Evolutionary conservation across 768 basidiomycete species (phyloP), one percentile per base, ranked within the genome.

Genomic region (Xerocomus spinulosus): DNA sequence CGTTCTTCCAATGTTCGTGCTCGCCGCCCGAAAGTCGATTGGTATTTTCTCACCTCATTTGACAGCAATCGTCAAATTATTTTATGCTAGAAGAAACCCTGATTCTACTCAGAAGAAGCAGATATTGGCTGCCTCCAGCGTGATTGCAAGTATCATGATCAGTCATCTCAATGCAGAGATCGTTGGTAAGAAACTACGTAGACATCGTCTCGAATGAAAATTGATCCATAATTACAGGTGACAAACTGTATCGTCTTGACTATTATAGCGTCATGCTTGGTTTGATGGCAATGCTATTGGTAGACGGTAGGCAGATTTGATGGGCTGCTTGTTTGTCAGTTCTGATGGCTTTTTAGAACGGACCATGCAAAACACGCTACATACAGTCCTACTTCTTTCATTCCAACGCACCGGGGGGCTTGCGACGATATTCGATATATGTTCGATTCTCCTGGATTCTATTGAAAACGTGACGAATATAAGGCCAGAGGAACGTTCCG

Each of bases 11-110:
- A 77, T 81, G 92, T 91, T 66, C 49, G 72, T 63, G 10, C 4
- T 49, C 12, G 45, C 49, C 26, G n/a, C 26, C 26, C 28, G 34
- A 28, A 12, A 29, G 21, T 18, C 24, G 23, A 30, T 28, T 45
- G 18, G 17, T 50, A 17, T 34, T 10, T 46, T 30, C 49, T 64
- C 21, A 67, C 32, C 9, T 46, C 26, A 25, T 41, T 37, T 14
- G 13, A 39, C 46, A 93, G 91, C 92, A 13, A 80, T 91, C 58
- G 83, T 91, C 51, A 91, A 92, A 68, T 76, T 94, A 66, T 87
- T 94, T 67, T 82, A 90, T 60, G 81, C 82, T 12, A 76, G 90
- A 50, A 81, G 92, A 17, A 89, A 81, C 59, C 78, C 82, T 9
- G 92, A 95, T 57, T 51, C 76, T 4, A 57, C 74, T 14, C 92